These are phyloP conservation scores for Colletotrichum sp. DNA, from an alignment of 2,329 filamentous ascomycete species.

Conservation along the genomic window DNA sequence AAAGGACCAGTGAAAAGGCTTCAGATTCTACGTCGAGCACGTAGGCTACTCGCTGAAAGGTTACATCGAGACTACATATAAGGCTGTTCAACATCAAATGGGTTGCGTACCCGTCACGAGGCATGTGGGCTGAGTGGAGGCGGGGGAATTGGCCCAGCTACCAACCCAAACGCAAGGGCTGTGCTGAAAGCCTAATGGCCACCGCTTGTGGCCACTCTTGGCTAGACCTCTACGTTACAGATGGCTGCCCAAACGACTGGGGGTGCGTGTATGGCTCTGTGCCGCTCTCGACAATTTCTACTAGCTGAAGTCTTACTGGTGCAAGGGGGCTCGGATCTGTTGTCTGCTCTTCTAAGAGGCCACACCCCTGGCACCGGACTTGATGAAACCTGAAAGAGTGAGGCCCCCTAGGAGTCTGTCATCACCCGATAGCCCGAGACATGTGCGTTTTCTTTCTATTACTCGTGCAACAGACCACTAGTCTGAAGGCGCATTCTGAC, in stretches of 20 bases:
- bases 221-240: not conserved
- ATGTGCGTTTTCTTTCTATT: no score
- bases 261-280: not conserved
- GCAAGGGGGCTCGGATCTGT: not conserved
- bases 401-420: no score
- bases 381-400: rapidly evolving
- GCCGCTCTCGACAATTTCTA: not conserved
- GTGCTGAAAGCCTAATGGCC: not conserved
- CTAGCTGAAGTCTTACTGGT: not conserved
- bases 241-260: rapidly evolving
- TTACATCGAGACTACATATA: no score
- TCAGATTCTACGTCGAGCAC: not conserved
- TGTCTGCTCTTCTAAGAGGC: no score
- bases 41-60: not conserved
- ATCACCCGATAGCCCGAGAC: no score
- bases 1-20: not conserved
- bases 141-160: no score
- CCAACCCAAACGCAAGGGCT: no score
- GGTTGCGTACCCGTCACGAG: not conserved
- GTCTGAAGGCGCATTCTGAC: no score
- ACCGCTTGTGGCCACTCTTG: not conserved
- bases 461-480: no score
- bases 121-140: no score
- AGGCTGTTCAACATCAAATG: not conserved
- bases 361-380: no score